Percentiles rank a stretch among this genome's conserved stretches.
Evolutionary conservation across 1,139 yeast genomes (phyloP).

Genomic region (Kurtzmaniella quercitrusa): DNA sequence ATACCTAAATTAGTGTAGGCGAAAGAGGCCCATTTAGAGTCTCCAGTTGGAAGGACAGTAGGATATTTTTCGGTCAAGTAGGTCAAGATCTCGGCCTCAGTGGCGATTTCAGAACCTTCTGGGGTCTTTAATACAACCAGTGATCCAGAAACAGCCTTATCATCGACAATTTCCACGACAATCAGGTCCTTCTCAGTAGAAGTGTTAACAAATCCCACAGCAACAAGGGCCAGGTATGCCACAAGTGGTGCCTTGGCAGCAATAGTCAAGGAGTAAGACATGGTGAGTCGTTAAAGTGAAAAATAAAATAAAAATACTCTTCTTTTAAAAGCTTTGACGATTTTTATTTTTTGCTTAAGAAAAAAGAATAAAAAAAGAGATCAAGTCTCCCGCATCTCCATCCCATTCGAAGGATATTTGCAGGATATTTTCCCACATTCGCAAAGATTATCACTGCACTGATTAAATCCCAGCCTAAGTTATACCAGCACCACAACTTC

Average conservation of each 20-base stretch:
- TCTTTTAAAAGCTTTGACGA: background rate
- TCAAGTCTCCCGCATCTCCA: background rate
- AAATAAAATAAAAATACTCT: background rate
- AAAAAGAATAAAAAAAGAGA: background rate
- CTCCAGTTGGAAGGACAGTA: constrained; percentile 24
- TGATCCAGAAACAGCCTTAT: constrained; percentile 43
- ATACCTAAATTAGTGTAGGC: constrained; percentile 67
- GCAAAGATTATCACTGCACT: too few relatives aligned
- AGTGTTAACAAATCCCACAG: constrained; percentile 68
- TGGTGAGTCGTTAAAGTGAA: constrained; percentile 7
- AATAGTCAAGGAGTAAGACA: constrained; percentile 47
- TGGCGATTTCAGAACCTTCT: constrained; percentile 42
- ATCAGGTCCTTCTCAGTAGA: constrained; percentile 47
- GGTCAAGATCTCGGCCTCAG: constrained; percentile 41
- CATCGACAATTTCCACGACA: constrained; percentile 64
- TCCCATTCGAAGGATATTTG: background rate
- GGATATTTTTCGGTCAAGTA: constrained; percentile 48
- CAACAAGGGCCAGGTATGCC: constrained; percentile 78
- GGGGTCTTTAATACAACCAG: constrained; percentile 42
- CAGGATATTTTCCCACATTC: too few relatives aligned
- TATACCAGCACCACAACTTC: background rate
- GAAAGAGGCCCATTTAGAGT: constrained; percentile 59
- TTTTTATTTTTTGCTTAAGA: background rate
- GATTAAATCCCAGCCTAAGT: too few relatives aligned
- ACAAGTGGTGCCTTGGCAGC: constrained; percentile 85